Base-by-base conservation (phyloP, 495 filamentous ascomycete species). In the Xylaria grammica region DNA sequence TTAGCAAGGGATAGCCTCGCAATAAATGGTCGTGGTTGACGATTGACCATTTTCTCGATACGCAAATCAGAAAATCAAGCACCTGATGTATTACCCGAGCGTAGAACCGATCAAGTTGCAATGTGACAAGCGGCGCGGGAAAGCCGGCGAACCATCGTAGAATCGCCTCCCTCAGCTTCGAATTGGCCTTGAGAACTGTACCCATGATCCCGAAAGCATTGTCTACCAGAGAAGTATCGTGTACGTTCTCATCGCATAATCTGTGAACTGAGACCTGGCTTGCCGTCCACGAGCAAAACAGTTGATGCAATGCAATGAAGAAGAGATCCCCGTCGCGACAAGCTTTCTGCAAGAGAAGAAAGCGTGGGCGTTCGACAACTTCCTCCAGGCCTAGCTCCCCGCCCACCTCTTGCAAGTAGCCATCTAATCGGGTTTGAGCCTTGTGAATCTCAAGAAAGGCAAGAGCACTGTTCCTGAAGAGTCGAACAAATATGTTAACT, bases 251-350 rank as follows among this genome's bases (percentile, higher is more conserved):
- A 27, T 24, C n/a, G 57, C 69, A 55, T 38, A 72, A 26, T 15
- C 26, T 55, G 44, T 67, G 58, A 24, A 72, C 65, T 4, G 29
- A 46, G 20, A 22, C n/a, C 3, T 56, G 65, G 30, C 60, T 51
- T 15, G 45, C 52, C 44, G 74, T 76, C 78, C 81, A 84, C 15
- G 84, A 67, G 69, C 86, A 90, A 70, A 85, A 91, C 1, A 91
- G 60, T 64, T 92, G 90, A 74, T 94, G 91, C 5, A 92, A 69
- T 11, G 79, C 79, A 53, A 93, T 49, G 68, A 89, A 94, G 68
- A 90, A 84, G 27, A 77, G 58, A 65, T 94, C 91, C 10, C 80
- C 72, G 0, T 73, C 49, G 2, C 53, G 9, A 66, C 85, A 89
- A 0, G 90, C 89, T n/a, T 87, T 76, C 4, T 51, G 62, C 4